Conservation (phyloP, 108 stramenopile species). For the Pseudonitzschia delicatissima region DNA sequence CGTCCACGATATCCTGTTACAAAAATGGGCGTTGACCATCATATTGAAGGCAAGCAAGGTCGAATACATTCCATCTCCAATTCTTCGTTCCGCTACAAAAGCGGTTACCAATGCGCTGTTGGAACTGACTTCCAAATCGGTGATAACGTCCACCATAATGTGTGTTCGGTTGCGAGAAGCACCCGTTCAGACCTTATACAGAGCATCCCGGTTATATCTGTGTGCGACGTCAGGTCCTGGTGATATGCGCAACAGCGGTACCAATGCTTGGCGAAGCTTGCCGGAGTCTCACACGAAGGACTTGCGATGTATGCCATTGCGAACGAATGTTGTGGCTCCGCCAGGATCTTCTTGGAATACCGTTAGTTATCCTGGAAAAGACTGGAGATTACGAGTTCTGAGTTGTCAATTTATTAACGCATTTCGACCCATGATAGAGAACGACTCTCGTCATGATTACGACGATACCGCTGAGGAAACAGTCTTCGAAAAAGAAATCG, state of each 20-base stretch:
- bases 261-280: conserved; percentile 74
- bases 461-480: not conserved
- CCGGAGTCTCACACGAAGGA: conserved; percentile 17
- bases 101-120: not conserved
- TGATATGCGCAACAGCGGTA: conserved; percentile 72
- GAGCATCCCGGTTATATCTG: conserved; percentile 58
- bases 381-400: conserved; percentile 55
- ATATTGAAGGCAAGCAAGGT: conserved; percentile 22
- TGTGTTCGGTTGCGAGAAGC: conserved; percentile 63
- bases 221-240: conserved; percentile 78
- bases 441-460: not conserved
- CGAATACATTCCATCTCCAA: conserved; percentile 24
- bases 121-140: not conserved
- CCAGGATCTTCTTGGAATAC: conserved; percentile 50
- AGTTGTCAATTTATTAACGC: conserved; percentile 36
- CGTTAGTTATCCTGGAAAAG: conserved; percentile 61
- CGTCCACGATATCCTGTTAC: conserved; percentile 44
- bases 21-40: conserved; percentile 47
- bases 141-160: not conserved
- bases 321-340: conserved; percentile 16
- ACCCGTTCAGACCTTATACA: conserved; percentile 48
- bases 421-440: conserved; percentile 15
- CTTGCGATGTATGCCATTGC: conserved; percentile 10
- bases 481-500: not conserved
- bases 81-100: conserved; percentile 13